phyloP scores from a whole-genome alignment of 106 monocot species.

The Acanthochlamys bracteata region DNA sequence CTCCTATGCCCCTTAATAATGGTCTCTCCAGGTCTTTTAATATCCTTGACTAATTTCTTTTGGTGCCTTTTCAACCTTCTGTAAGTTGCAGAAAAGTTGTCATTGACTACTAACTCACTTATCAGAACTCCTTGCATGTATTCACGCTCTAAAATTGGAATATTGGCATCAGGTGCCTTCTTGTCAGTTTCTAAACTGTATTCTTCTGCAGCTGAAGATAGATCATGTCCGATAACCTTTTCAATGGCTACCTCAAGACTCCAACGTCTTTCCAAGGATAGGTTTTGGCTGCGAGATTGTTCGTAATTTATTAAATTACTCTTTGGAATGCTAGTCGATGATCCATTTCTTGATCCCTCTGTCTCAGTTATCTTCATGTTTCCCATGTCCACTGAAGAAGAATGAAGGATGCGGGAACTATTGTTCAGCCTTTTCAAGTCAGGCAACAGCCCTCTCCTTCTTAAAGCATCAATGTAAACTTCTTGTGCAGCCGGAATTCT shows the following conservation, averaged over 20 bases:
- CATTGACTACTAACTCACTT: constrained; percentile 32
- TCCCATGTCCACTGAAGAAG: constrained; percentile 76
- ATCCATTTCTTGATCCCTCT: constrained; percentile 20
- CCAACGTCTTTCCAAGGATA: constrained; percentile 89
- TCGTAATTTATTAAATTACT: constrained; percentile 43
- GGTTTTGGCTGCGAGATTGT: constrained; percentile 38
- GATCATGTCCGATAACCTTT: constrained; percentile 54
- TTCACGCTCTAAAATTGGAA: constrained; percentile 60
- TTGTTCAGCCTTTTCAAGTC: constrained; percentile 52
- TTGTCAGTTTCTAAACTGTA: neutral
- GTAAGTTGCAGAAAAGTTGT: constrained; percentile 13
- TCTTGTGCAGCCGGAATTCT: constrained; percentile 29
- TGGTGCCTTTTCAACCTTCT: constrained; percentile 22
- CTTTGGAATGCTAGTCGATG: constrained; percentile 27
- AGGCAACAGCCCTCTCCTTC: constrained; percentile 8
- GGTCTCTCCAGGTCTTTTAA: constrained; percentile 52
- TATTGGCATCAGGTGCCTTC: constrained; percentile 15
- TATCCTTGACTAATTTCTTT: constrained; percentile 24
- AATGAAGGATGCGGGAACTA: constrained; percentile 76
- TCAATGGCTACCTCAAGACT: constrained; percentile 98
- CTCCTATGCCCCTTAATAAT: constrained; percentile 82
- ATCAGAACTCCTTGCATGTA: constrained; percentile 86
- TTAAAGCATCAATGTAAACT: constrained; percentile 20
- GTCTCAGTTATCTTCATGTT: constrained; percentile 45
- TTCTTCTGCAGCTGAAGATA: constrained; percentile 23